Base-by-base conservation (phyloP, 345 rosid species). In the Aethionema arabicum region DNA sequence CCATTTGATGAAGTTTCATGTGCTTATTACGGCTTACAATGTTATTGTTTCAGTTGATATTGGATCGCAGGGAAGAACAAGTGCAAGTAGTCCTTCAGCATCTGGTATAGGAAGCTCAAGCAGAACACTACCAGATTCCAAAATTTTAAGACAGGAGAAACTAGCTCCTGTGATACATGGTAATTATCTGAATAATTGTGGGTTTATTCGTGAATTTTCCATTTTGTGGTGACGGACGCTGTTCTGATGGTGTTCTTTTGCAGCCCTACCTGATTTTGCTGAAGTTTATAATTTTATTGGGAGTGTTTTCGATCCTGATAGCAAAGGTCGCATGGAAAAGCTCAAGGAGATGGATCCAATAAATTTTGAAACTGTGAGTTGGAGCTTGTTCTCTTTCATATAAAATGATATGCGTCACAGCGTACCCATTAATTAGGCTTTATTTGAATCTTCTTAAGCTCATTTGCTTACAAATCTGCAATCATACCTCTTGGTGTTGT, bases 331-430 rank as follows among this genome's bases (percentile, higher is more conserved):
- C 70, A 60, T 86, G 80, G 83, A 86, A 78, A 91, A 79, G 66
- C 95, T 88, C 50, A 83, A 86, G 74, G 83, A 79, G 69, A 88
- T 91, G 98, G 96, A 86, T 54, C 85, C 96, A 8, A 91, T 91
- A 56, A 92, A 91, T 67, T 85, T 88, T 12, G 98, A 91, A 73
- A 88, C 98, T 7, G 98, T 91, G 69, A 84, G 97, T 79, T 48
- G 11, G n/a, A 14, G 40, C 13, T 21, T 44, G 40, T 40, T 49
- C 59, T 14, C n/a, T 59, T 32, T 31, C 44, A 68, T 56, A 44
- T 49, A 45, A 31, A 47, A 7, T 47, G 30, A 40, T 53, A 48
- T 40, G 49, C 21, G 37, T 54, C 57, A 62, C 54, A 68, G 11
- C 39, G 12, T 10, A 59, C 52, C 11, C 15, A 58, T 32, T 11